Base-by-base conservation (phyloP, 73 alveolate species). In the Symbiodinium natans region DNA sequence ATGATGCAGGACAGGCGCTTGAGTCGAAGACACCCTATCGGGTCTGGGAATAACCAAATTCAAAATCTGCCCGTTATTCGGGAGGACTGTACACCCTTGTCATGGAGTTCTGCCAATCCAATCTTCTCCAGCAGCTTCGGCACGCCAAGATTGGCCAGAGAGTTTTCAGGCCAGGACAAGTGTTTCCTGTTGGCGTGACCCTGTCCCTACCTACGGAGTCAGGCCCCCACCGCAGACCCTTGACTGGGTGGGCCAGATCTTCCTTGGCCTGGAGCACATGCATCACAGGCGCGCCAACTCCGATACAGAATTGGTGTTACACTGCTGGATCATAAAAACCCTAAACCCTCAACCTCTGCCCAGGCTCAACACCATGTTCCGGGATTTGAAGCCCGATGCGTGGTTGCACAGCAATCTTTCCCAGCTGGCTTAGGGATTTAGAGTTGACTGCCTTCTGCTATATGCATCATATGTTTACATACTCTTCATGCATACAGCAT, bases 181-280 rank as follows among this genome's bases (percentile, higher is more conserved):
- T 2, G 21, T 25, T 5, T 5, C 59, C 59, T 46, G 59, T 13
- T 46, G 6, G 59, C 13, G 6, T 46, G 59, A 46, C 59, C 59
- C 59, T 9, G 59, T 46, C 13, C 59, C 13, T 6, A 6, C 13
- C 13, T 46, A 9, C 6, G 59, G 13, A 46, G 59, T 46, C 13
- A 82, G 39, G 74, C 97, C 97, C 23, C 97, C 97, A 4, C 27
- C 77, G 1, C 97, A 68, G 6, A 73, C 97, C 2, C 54, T 90
- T 54, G 88, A 90, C 80, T 90, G 97, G 97, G 52, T 90, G 41
- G 97, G 97, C 13, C 97, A 90, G 77, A 90, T 90, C 88, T 90
- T 90, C 80, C 77, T 90, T n/a, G 97, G 89, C 34, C 56, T 90
- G 89, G 97, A 90, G 77, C 88, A 71, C 39, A 90, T 90, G 97